A percentile compares a stretch with the other conserved stretches of the same genome.
Evolutionary conservation across 371 early-diverging fungal species (phyloP).

Genomic region (Funneliformis caledonium): DNA sequence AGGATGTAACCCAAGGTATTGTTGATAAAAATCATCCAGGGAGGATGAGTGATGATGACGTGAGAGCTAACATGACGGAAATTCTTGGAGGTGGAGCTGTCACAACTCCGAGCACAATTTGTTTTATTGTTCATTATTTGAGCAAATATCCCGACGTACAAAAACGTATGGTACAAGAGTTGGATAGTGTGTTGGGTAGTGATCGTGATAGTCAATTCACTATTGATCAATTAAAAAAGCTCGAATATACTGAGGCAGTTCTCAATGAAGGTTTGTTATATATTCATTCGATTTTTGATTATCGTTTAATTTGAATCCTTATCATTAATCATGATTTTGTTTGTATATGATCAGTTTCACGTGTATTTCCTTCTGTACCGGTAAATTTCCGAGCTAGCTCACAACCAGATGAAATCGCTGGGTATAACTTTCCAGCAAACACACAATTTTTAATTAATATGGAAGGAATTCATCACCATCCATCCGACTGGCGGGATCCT

Average conservation of each 20-base stretch:
- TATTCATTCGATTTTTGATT: neutral
- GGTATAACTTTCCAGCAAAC: neutral
- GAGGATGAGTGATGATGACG: constrained; percentile 25
- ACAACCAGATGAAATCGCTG: neutral
- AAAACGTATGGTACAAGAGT: constrained; percentile 19
- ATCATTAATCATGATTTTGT: neutral
- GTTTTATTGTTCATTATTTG: constrained; percentile 26
- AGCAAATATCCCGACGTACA: constrained; percentile 5
- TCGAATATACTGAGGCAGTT: constrained; percentile 21
- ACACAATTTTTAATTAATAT: constrained; percentile 1
- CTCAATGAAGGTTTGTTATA: constrained; percentile 18
- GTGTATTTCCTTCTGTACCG: neutral
- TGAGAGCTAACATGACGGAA: constrained; percentile 8
- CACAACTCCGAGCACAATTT: neutral
- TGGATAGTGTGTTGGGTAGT: neutral
- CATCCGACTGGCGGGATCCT: neutral
- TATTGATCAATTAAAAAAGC: neutral
- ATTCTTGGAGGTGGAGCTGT: neutral
- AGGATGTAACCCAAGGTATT: neutral
- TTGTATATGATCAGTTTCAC: neutral
- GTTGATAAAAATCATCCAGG: neutral
- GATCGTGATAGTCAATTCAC: constrained; percentile 12
- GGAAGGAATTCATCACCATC: constrained; percentile 2
- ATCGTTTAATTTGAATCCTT: neutral
- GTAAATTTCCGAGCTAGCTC: neutral